Base-by-base conservation (phyloP, 1,284 basidiomycete genomes). In the Cryptococcus wingfieldii region DNA sequence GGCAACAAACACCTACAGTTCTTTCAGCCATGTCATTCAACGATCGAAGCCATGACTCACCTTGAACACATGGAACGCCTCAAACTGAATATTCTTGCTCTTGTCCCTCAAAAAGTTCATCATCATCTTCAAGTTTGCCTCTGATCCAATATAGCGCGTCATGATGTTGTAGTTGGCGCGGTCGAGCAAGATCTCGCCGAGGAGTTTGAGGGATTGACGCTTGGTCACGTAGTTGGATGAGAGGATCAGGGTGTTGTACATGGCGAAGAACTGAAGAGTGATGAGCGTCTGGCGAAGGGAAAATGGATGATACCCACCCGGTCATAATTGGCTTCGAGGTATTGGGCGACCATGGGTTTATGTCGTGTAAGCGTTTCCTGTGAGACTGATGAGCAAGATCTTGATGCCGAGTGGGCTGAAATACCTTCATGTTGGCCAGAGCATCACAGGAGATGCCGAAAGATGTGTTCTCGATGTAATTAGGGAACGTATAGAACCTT, bases 31-130 rank as follows among this genome's bases (percentile, higher is more conserved):
- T 10, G 27, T 43, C 1, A 7, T 27, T 16, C 41, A n/a, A 42
- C 7, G 2, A 42, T 10, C 8, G 19, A 9, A 10, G 42, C 9
- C 7, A 25, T 19, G 39, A 55, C 79, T 50, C 56, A 94, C 95
- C 84, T 98, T 99, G 84, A 99, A 99, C 37, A 99, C 96, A 69
- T 98, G 96, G 78, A 99, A 99, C 2, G 95, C 95, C 76, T 99
- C 95, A 60, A 98, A 98, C 77, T 99, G 95, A 53, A 99, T 98
- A 76, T 99, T 98, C 81, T 92, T 90, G 81, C 91, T 95, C 81
- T 93, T 93, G 72, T 98, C 93, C 60, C 93, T 83, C 50, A 99
- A 80, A 51, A 98, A 83, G 76, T 98, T 98, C 95, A 99, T 99
- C 91, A 98, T 97, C 84, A 95, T 90, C 84, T 98, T 98, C 59